Evolutionary conservation across 176 grass and related monocot species (phyloP), one percentile per base, ranked within the genome.

Genomic region (Calamus simplicifolius): DNA sequence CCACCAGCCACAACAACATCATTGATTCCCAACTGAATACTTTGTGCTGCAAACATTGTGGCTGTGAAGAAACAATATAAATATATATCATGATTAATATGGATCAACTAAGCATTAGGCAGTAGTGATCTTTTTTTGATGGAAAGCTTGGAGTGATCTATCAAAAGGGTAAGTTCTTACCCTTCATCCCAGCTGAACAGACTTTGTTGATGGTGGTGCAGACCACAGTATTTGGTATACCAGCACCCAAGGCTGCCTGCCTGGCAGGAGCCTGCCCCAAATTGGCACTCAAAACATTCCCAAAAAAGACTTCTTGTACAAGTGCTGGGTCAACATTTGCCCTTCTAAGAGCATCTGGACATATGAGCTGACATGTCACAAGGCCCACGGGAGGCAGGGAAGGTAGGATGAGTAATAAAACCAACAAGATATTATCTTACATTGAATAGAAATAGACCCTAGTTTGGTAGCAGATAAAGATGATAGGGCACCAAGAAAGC

Each of bases 121-220:
- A 35, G 6, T 10, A 35, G 31, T 7, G 31, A 8, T 35, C 31
- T 35, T 10, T 35, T 35, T 7, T 35, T 35, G 31, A 35, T 35
- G 31, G 31, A 35, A 7, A 35, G 31, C 6, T 35, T 13, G 8
- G 10, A 13, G 35, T 43, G 35, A 12, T 43, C 35, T 43, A 43
- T 43, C 8, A 43, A 31, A 43, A 43, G 35, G 12, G 35, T 43
- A 43, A 43, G 29, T 43, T 43, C 35, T 3, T 3, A 97, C 92
- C 92, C 69, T 91, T 97, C 87, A 88, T 91, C 48, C 92, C 92
- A 0, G 92, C 90, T 19, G 92, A 90, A 74, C 92, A 88, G 19
- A 97, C 92, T 88, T 90, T 88, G 84, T 97, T 91, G 66, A 91
- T 4, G 52, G 92, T 82, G 25, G 92, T 97, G 71, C 87, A 96